Conservation (phyloP, 2,329 filamentous ascomycete genomes). For the Sclerotiophoma versabilis region DNA sequence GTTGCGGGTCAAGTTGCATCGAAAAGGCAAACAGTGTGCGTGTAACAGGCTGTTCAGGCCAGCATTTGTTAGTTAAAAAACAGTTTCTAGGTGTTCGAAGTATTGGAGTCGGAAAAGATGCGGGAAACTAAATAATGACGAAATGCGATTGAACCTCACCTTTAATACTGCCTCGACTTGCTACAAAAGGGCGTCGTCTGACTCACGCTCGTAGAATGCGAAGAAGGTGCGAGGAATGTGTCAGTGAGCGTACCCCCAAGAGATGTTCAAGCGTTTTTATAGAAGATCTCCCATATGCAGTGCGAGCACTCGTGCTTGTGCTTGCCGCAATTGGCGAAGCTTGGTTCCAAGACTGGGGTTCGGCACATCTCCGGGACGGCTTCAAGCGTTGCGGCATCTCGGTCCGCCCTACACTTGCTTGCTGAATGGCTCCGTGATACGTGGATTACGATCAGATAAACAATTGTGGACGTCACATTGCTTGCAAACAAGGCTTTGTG, state of each 20-base stretch:
- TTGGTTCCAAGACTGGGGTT: slow-evolving; percentile 3
- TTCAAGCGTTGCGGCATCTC: slow-evolving; percentile 5
- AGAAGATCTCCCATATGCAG: slow-evolving; percentile 4
- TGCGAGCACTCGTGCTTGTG: too few relatives aligned
- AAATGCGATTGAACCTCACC: not conserved
- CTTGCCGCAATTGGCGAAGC: slow-evolving; percentile 9
- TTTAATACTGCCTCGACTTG: not conserved
- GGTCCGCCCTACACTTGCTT: slow-evolving; percentile 14
- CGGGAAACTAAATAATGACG: not conserved
- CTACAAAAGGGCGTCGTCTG: not conserved
- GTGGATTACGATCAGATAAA: not conserved
- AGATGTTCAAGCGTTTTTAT: not conserved
- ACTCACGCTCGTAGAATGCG: not conserved
- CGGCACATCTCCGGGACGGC: slow-evolving; percentile 6
- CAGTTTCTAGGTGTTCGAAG: too few relatives aligned
- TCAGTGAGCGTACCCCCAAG: not conserved
- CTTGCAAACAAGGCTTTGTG: not conserved
- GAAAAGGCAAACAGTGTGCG: not conserved
- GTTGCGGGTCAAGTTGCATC: not conserved
- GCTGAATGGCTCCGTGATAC: not conserved
- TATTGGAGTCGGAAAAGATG: not conserved
- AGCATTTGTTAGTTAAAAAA: not conserved
- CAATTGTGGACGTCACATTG: not conserved
- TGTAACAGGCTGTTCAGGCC: not conserved
- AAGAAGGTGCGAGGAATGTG: not conserved